Conservation (phyloP, 1,284 basidiomycete genomes). For the Cryptococcus amylolentus region DNA sequence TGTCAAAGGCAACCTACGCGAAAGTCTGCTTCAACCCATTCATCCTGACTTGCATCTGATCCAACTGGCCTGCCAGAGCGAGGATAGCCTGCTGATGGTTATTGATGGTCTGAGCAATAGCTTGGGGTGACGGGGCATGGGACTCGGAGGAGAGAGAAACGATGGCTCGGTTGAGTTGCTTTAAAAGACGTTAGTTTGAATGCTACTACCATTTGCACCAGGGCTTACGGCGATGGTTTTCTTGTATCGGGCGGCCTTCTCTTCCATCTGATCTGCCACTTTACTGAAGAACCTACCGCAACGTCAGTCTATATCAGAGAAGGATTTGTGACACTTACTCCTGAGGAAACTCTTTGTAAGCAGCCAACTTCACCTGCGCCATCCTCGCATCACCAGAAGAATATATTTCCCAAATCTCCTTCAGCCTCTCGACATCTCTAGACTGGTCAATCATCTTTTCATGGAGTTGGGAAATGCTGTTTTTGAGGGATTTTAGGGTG, state of each 20-base stretch:
- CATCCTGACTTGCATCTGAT: conserved; percentile 35
- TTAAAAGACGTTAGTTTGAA: neutral
- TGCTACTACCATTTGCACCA: neutral
- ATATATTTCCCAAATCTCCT: conserved; percentile 41
- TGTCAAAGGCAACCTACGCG: conserved; percentile 23
- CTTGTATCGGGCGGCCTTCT: conserved; percentile 39
- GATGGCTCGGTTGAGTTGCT: conserved; percentile 41
- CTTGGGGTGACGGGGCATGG: conserved; percentile 38
- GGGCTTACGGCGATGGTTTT: conserved; percentile 33
- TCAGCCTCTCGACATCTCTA: conserved; percentile 33
- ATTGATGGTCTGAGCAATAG: conserved; percentile 42
- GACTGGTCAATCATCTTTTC: conserved; percentile 30
- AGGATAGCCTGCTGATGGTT: conserved; percentile 43
- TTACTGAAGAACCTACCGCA: conserved; percentile 31
- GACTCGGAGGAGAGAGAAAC: conserved; percentile 27
- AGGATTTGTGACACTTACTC: conserved; percentile 21
- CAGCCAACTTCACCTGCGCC: conserved; percentile 26
- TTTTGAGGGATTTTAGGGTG: conserved; percentile 27
- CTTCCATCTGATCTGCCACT: conserved; percentile 31
- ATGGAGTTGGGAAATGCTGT: conserved; percentile 28
- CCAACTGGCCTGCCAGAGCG: conserved; percentile 38
- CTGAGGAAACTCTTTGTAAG: conserved; percentile 42
- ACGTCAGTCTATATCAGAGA: neutral
- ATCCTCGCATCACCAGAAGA: conserved; percentile 36
- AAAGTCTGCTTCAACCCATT: conserved; percentile 28